Base-by-base conservation (phyloP, 805 yeast species). In the Saccharomycopsis babjevae region DNA sequence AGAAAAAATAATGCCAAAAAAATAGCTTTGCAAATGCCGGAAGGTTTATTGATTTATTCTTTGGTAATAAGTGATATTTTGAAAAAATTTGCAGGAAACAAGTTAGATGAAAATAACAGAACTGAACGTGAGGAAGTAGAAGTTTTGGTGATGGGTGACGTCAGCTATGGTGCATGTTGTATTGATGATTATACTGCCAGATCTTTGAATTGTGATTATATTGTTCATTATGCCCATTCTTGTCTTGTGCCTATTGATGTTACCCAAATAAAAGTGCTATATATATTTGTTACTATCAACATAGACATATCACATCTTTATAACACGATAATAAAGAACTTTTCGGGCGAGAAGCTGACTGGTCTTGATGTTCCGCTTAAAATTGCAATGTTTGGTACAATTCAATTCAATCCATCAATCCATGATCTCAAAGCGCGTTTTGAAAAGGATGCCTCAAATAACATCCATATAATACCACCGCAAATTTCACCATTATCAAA, bases 151-250 rank as follows among this genome's bases (percentile, higher is more conserved):
- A 94, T 94, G 99, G 99, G 99, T 1, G 99, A 94, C 72, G 99
- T 94, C 0, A 89, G 97, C 0, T 94, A 94, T 69, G 99, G 99
- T 52, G 99, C 99, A 0, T 94, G 99, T 71, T 94, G 99, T 74
- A 91, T 94, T 55, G 99, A 94, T 71, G 99, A 94, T 70, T 94
- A 79, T 70, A 92, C 99, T 0, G 99, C 99, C 1, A 78, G 92
- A 65, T 84, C 98, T 0, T 73, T 94, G 32, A 97, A 88, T 57
- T 94, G 99, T 74, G 99, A 94, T 70, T 87, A 92, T 68, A 84
- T 94, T 62, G 90, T 93, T 15, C 99, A 94, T 73, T 94, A 94
- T 73, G 99, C 99, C 1, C 99, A 94, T 71, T 90, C 97, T 7
- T 94, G 99, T 73, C 77, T 94, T 55, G 97, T 94, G 0, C 99